Base-by-base conservation (phyloP, 306 rosid species). In the Ormosia emarginata region DNA sequence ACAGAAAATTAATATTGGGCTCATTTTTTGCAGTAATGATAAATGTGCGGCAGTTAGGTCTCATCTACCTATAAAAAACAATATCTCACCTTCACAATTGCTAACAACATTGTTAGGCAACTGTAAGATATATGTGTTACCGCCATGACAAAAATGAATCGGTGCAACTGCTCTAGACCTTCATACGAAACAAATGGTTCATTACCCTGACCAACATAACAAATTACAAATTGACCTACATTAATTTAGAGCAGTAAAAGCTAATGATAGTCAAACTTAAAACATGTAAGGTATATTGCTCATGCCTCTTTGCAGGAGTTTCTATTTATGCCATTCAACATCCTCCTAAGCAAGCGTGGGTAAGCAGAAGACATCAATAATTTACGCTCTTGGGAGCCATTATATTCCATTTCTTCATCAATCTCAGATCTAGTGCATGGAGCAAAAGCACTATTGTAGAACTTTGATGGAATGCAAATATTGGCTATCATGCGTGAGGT, bases 91-190 rank as follows among this genome's bases (percentile, higher is more conserved):
- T 95, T 93, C 75, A 95, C 99, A 86, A 95, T 91, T 55, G 97
- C 97, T 71, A 95, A 87, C 89, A 95, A 83, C 98, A 95, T 95
- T 14, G 98, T 95, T 74, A 95, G 90, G 91, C 99, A 95, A 87
- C 99, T 95, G 85, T 95, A 95, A 77, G 96, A 92, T 80, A 95
- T 74, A 83, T 95, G 99, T 37, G 99, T 95, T 75, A 95, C 82
- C 33, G 98, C 99, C 99, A 95, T 95, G 80, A 95, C 89, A 85
- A 95, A 95, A 88, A 95, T 95, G 90, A 95, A 95, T 44, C 98
- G 94, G 73, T 95, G 99, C 94, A 95, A 88, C 85, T 95, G 99
- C 89, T 95, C 99, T 74, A 95, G 97, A 70, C 98, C 99, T 89
- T 93, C 82, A 79, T 93, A 92, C 0, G 99, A 93, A 72, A 95